These are phyloP conservation scores for Huiozyma sinensis DNA, from an alignment of 805 yeast genomes.

Conservation along the genomic window DNA sequence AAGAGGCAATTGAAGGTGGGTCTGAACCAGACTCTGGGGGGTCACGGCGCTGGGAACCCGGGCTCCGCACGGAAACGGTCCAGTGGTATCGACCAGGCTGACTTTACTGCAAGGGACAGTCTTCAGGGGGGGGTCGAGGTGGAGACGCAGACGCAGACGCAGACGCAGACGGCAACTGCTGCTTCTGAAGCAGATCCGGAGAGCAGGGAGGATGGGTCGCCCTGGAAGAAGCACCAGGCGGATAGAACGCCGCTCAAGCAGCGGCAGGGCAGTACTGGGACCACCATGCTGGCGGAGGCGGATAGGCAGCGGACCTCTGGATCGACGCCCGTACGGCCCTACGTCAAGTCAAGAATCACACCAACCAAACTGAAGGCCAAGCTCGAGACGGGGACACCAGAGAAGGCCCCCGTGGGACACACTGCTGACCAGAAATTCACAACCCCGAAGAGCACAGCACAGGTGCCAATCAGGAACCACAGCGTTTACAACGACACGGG, in stretches of 20 bases:
- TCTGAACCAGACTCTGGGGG: conserved; percentile 7
- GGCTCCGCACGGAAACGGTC: background rate
- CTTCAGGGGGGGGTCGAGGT: too few species aligned
- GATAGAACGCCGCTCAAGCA: background rate
- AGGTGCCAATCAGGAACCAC: conserved; percentile 1
- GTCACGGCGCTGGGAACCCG: background rate
- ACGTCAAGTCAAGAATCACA: too few species aligned
- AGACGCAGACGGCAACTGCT: background rate
- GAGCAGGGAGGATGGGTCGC: conserved; percentile 2
- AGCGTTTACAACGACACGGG: conserved; percentile 1
- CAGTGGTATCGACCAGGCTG: too few species aligned
- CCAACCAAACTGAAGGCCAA: too few species aligned
- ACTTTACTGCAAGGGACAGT: too few species aligned
- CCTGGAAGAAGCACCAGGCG: conserved; percentile 5
- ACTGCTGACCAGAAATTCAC: too few species aligned
- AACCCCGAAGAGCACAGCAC: conserved; percentile 2
- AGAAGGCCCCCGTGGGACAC: background rate
- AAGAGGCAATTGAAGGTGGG: conserved; percentile 26
- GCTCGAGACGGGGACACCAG: too few species aligned
- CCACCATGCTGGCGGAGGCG: too few species aligned
- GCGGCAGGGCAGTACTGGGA: too few species aligned
- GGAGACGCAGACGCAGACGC: too few species aligned
- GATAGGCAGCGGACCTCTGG: too few species aligned
- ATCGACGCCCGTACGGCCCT: too few species aligned
- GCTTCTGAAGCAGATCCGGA: background rate